Percentiles rank a stretch among this genome's conserved stretches.
Conservation (phyloP, 768 basidiomycete genomes). For the Obba rivulosa region DNA sequence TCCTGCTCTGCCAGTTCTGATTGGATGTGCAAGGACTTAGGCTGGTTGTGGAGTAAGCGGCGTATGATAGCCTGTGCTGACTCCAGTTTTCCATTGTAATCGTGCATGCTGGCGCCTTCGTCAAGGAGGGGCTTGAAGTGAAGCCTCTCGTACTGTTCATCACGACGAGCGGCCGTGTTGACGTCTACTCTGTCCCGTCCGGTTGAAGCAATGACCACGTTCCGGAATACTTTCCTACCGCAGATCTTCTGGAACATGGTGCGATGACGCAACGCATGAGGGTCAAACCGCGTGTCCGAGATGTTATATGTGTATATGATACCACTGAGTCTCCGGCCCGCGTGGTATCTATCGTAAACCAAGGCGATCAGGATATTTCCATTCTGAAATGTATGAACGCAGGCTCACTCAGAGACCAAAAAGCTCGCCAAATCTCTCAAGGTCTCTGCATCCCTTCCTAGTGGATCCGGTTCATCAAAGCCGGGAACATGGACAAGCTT, state of each 20-base stretch:
- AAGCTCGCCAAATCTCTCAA: too few relatives aligned
- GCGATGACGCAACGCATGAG: too few relatives aligned
- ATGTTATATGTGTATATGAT: too few relatives aligned
- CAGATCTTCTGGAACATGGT: too few relatives aligned
- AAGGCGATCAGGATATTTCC: background rate
- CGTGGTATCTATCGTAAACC: too few relatives aligned
- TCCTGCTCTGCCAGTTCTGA: background rate
- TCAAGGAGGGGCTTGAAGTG: slow-evolving; percentile 1
- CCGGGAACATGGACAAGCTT: slow-evolving; percentile 56
- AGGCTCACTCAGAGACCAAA: background rate
- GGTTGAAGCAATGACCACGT: too few relatives aligned
- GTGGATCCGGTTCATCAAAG: slow-evolving; percentile 44
- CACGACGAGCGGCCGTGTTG: too few relatives aligned
- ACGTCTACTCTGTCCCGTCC: too few relatives aligned
- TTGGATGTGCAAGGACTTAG: background rate
- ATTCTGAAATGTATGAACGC: too few relatives aligned
- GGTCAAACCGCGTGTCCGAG: too few relatives aligned
- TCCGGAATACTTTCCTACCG: too few relatives aligned
- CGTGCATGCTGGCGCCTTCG: background rate
- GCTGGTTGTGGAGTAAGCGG: background rate
- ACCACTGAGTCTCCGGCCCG: too few relatives aligned
- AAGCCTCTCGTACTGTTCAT: background rate
- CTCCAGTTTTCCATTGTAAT: background rate
- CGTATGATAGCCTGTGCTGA: slow-evolving; percentile 6
- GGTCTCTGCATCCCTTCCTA: slow-evolving; percentile 1